Evolutionary conservation across 2,329 filamentous ascomycete genomes (phyloP), one percentile per base, ranked within the genome.

Genomic region (Fusarium foetens): DNA sequence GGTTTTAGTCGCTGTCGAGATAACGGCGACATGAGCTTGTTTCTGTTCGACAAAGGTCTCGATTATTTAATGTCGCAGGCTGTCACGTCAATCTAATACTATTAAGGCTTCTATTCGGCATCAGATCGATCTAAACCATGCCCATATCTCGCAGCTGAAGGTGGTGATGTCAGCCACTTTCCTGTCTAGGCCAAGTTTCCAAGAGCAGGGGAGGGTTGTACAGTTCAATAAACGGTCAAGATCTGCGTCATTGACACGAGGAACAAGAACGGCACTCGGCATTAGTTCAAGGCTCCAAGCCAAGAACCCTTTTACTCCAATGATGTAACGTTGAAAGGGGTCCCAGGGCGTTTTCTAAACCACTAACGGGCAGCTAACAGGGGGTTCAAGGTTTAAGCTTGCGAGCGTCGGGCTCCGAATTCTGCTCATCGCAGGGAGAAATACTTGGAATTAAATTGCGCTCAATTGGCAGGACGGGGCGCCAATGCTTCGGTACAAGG

Each of bases 211-310:
- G 67, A 67, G 51, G 62, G 68, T 39, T 63, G 23, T 31, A 62
- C 31, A 36, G 17, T 39, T 48, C 45, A 41, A n/a, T 43, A 60
- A 70, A 48, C 21, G 52, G 67, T 11, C 52, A 70, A 55, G 42
- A 66, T 60, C 62, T 60, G 42, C 64, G 62, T 41, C 33, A 52
- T 39, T 55, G 43, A 45, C 42, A 70, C 35, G 66, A 61, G 58
- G 25, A 25, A 10, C 10, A 38, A 38, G 35, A 33, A 21, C 61
- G 46, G 62, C 36, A 41, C 2, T 51, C 45, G 63, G 38, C 33
- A 60, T 41, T 29, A 19, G 27, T 38, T n/a, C 39, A 64, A 29
- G 16, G 17, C 29, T 23, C 29, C 35, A 65, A 45, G 59, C 41
- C 39, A 58, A 35, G 23, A 55, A 31, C 38, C 25, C 25, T 54